phyloP scores from a whole-genome alignment of 345 rosid genomes.

The Populus pruinosa region DNA sequence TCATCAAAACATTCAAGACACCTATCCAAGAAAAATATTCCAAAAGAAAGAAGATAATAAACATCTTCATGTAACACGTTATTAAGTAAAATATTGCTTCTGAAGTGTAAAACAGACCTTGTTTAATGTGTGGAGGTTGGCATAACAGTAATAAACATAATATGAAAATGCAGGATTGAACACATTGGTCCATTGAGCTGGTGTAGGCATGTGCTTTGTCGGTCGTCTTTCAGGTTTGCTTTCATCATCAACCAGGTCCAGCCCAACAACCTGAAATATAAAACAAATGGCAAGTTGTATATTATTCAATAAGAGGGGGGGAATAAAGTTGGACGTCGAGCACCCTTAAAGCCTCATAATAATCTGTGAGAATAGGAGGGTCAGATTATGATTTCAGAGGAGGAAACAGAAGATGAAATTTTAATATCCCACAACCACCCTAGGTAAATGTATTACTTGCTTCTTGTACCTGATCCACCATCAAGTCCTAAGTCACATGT shows the following conservation, averaged over 20 bases:
- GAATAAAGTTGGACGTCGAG: not conserved
- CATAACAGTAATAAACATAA: constrained; percentile 91
- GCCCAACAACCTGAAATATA: constrained; percentile 79
- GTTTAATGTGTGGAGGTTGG: constrained; percentile 86
- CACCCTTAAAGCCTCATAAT: not conserved
- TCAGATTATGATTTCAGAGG: not conserved
- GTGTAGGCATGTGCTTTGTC: constrained; percentile 99
- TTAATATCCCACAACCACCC: not conserved
- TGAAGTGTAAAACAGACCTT: constrained; percentile 46
- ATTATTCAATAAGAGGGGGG: not conserved
- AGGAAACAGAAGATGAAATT: not conserved
- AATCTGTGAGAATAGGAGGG: not conserved
- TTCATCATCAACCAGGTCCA: constrained; percentile 98
- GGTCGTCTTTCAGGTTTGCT: constrained; percentile 99
- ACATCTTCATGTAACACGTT: not conserved
- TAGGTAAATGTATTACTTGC: not conserved
- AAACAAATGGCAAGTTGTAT: constrained; percentile 15
- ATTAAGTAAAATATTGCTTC: not conserved
- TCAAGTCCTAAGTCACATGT: not conserved
- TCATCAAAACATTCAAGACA: not conserved
- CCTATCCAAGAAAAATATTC: not conserved
- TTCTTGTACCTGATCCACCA: not conserved
- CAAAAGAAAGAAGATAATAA: not conserved
- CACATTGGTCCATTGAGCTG: constrained; percentile 94
- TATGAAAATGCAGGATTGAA: constrained; percentile 97